Evolutionary conservation across 2,329 filamentous ascomycete species (phyloP), one percentile per base, ranked within the genome.

Genomic region (Blumeria graminis): DNA sequence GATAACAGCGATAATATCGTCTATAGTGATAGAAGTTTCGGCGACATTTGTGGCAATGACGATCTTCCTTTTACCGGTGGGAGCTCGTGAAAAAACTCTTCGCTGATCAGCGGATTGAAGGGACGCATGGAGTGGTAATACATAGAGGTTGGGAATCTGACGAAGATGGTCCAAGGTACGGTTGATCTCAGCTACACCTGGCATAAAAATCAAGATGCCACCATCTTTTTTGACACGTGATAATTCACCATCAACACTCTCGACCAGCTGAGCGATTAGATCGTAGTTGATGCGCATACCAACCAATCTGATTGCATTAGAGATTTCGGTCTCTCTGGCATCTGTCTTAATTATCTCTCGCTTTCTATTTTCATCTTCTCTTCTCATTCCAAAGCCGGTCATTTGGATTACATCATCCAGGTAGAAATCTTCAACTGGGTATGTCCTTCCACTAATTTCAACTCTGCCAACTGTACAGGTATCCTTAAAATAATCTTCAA

Each of bases 11-110:
- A 96, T 85, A 56, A 98, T 86, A 65, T 98, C 92, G 65, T 95
- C 89, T 58, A 98, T 98, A 0, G 92, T 98, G 67, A 98, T 96
- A 1, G 92, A 96, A 0, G 92, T 98, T 68, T 98, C 92, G 1
- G 92, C 92, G 1, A 98, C 90, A 64, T 98, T 98, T 48, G 92
- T 98, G 0, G 92, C 86, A 6, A 90, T 86, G 36, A 98, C 85
- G 11, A 98, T 79, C 69, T 98, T 98, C 38, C 92, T 77, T 69
- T 86, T 89, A 0, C 88, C 88, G 2, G 71, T 68, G 0, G 90
- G 89, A 4, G 92, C 71, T 13, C 75, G 74, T 33, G 78, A 75
- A 66, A 98, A 98, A 0, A 98, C 92, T 28, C 80, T 77, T 59
- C 85, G 83, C 68, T 98, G 92, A 63, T 96, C 90, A 1, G 76